Base-by-base conservation (phyloP, 495 filamentous ascomycete species). In the Acidiella bohemica region DNA sequence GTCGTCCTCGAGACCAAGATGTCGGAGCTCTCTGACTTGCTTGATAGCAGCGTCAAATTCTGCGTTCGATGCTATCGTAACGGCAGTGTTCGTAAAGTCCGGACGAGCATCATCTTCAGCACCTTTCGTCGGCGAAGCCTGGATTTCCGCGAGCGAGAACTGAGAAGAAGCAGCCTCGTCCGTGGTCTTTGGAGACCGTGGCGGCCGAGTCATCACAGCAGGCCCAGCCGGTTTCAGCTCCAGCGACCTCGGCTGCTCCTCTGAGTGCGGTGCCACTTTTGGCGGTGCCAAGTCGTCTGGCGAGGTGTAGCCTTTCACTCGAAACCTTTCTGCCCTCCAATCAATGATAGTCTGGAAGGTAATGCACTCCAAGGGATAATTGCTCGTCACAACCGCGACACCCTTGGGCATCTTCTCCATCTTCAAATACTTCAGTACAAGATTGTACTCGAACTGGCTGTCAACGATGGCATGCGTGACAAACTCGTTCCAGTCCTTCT, bases 391-490 rank as follows among this genome's bases (percentile, higher is more conserved):
- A 0, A 88, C 36, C 29, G 59, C 54, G 12, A 80, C 51, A 50
- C 62, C 53, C 42, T 74, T 67, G 3, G 72, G 65, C 24, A 77
- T 48, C 10, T 47, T 44, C 5, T 64, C 54, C 5, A 68, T 36
- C 19, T 72, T 71, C 6, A 92, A 59, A 37, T 70, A 63, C 24
- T 57, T 63, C 14, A 81, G 47, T n/a, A 94, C 62, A 43, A 90
- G 72, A 5, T 65, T 57, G 49, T 75, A 87, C 3, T 58, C 65
- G 33, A 90, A 54, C 1, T 58, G 59, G 36, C 76, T 80, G 51
- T 95, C 90, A 4, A 83, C 81, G 43, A 96, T 71, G 39, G 93
- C 65, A 62, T 93, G 85, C 16, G 64, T 65, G 20, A 80, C 58
- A 41, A 58, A 51, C 0, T 59, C 46, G 16, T 50, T 52, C 68